Evolutionary conservation across 768 basidiomycete genomes (phyloP).

Genomic region (Serendipita sp.): DNA sequence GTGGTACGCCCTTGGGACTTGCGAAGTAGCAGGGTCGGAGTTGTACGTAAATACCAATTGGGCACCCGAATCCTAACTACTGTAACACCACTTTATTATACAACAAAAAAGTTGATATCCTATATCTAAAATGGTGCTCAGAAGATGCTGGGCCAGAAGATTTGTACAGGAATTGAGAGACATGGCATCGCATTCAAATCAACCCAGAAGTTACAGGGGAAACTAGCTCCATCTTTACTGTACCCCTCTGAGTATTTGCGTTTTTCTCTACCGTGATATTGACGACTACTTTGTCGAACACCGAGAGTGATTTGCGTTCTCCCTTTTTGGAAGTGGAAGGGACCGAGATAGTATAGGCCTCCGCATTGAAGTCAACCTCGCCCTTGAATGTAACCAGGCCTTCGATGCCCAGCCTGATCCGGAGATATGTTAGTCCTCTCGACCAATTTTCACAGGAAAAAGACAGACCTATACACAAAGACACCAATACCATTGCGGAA

Average conservation of each 20-base stretch:
- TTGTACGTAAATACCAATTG: not conserved
- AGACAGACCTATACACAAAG: conserved; percentile 76
- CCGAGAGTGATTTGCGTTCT: conserved; percentile 47
- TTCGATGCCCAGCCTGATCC: conserved; percentile 69
- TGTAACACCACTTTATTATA: too few species aligned
- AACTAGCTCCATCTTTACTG: conserved; percentile 69
- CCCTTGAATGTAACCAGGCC: conserved; percentile 89
- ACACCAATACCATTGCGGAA: conserved; percentile 96
- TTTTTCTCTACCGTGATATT: conserved; percentile 88
- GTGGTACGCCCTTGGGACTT: not conserved
- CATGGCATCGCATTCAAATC: too few species aligned
- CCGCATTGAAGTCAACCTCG: conserved; percentile 77
- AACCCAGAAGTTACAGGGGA: conserved; percentile 41
- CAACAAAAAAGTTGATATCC: too few species aligned
- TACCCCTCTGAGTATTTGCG: conserved; percentile 77
- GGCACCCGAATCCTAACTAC: not conserved
- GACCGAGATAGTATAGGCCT: conserved; percentile 70
- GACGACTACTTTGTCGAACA: conserved; percentile 91
- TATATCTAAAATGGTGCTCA: too few species aligned
- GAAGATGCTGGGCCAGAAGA: too few species aligned
- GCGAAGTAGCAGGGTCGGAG: not conserved
- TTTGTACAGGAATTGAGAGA: too few species aligned
- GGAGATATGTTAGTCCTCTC: not conserved
- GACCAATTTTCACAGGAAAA: not conserved
- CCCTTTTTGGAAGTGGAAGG: conserved; percentile 24